Conservation (phyloP, 805 yeast genomes). For the Kluyveromyces starmeri region DNA sequence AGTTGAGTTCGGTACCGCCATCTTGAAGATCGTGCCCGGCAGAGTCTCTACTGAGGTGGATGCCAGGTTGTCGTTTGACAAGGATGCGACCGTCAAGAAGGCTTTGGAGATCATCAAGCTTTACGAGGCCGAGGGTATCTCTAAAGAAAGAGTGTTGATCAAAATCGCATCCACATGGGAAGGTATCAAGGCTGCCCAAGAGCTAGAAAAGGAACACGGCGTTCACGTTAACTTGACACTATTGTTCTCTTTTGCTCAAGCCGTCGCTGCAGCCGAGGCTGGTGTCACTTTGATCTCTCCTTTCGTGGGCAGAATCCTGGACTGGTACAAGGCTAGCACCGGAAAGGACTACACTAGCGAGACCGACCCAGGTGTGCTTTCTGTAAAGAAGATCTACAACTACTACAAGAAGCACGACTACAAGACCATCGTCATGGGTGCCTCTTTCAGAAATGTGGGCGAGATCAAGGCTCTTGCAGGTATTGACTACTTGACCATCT, state of each 20-base stretch:
- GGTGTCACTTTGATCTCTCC: slow-evolving; percentile 93
- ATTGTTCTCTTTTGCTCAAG: slow-evolving; percentile 91
- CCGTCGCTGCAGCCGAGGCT: slow-evolving; percentile 99
- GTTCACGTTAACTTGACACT: slow-evolving; percentile 93
- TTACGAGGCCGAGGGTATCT: slow-evolving; percentile 77
- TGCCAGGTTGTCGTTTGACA: slow-evolving; percentile 95
- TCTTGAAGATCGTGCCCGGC: slow-evolving; percentile 92
- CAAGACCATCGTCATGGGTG: slow-evolving; percentile 99
- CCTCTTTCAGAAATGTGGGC: slow-evolving; percentile 95
- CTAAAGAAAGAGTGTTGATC: slow-evolving; percentile 84
- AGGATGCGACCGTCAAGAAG: slow-evolving; percentile 86
- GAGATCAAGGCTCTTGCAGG: slow-evolving; percentile 97
- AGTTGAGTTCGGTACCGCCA: slow-evolving; percentile 93
- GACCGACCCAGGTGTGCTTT: slow-evolving; percentile 88
- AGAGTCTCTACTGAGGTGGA: slow-evolving; percentile 99
- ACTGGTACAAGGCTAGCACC: slow-evolving; percentile 93
- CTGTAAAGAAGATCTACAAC: slow-evolving; percentile 85
- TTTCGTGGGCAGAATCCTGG: slow-evolving; percentile 97
- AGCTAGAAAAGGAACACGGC: slow-evolving; percentile 81
- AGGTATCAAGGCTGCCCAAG: slow-evolving; percentile 98
- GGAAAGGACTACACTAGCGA: slow-evolving; percentile 77
- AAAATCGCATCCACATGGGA: slow-evolving; percentile 98
- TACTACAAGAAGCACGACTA: slow-evolving; percentile 96
- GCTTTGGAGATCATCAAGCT: slow-evolving; percentile 84
- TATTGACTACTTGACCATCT: slow-evolving; percentile 89